Evolutionary conservation across 2,329 filamentous ascomycete genomes (phyloP), one percentile per base, ranked within the genome.

Genomic region (Sordariomycetes sp.): DNA sequence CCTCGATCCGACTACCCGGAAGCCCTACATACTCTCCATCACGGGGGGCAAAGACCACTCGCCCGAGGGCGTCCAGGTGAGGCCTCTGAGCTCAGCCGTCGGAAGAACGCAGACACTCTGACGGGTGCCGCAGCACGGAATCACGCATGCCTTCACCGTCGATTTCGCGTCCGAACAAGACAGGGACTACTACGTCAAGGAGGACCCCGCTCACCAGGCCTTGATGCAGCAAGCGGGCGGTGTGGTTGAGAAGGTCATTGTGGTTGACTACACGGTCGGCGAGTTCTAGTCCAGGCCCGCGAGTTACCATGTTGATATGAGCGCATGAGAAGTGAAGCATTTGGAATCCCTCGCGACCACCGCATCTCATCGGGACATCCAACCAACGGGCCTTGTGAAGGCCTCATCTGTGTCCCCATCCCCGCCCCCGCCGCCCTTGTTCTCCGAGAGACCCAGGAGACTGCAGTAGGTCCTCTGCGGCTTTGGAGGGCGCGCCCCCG

Each of bases 61-160:
- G 51, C 74, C 74, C 0, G 84, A 87, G 67, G 79, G 78, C 12
- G 64, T 75, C 12, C 76, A 82, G 69, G 83, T 85, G 72, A 51
- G 56, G 20, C 10, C 56, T 52, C 52, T n/a, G n/a, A n/a, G 51
- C 4, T 35, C 28, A 22, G 22, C 10, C 13, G 48, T 51, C 10
- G 32, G 28, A 13, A 58, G 25, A 15, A 24, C 28, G 13, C 15
- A 10, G 35, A 54, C 13, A 10, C 13, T 17, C 55, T 57, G n/a
- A 52, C 55, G 2, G 13, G 15, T 10, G 24, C 25, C 13, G 50
- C 60, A 80, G 82, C 73, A 75, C 54, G 83, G 77, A 0, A 79
- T 84, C 54, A 82, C 81, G 1, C 85, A 89, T 65, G 82, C 74
- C 0, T 88, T 89, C 61, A 76, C 89, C 1, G 75, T 78, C 36